Percentiles rank a stretch among this genome's conserved stretches.
phyloP scores from a whole-genome alignment of 345 rosid species.

The Gossypium anomalum region DNA sequence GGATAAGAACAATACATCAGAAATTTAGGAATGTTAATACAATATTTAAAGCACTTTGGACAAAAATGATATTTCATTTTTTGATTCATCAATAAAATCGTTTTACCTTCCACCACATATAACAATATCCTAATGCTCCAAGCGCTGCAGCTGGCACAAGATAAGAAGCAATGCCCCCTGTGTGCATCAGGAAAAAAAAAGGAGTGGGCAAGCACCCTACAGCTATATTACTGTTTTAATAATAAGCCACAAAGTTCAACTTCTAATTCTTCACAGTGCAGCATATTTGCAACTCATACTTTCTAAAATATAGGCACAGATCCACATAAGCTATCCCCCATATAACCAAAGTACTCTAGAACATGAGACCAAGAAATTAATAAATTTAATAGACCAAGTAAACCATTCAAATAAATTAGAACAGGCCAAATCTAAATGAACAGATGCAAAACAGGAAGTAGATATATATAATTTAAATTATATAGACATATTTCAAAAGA shows the following conservation, averaged over 20 bases:
- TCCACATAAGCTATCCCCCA: neutral
- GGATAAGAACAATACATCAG: slow-evolving; percentile 12
- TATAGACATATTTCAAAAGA: neutral
- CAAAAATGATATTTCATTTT: neutral
- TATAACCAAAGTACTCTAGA: neutral
- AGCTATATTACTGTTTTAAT: neutral
- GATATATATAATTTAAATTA: neutral
- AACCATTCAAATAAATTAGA: neutral
- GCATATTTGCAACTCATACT: slow-evolving; percentile 24
- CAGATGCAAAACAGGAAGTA: neutral
- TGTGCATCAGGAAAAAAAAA: slow-evolving; percentile 16
- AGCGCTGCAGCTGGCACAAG: slow-evolving; percentile 85
- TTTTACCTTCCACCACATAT: slow-evolving; percentile 93
- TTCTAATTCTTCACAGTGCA: neutral
- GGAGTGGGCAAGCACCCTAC: neutral
- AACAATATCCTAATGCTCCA: slow-evolving; percentile 94
- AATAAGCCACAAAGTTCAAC: neutral
- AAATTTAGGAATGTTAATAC: neutral
- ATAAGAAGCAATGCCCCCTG: slow-evolving; percentile 71
- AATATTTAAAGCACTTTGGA: slow-evolving; percentile 1
- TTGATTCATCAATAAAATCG: slow-evolving; percentile 3
- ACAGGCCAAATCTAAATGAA: neutral
- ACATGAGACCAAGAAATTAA: neutral
- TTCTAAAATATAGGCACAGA: neutral
- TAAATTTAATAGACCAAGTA: neutral